A percentile compares a stretch with the other conserved stretches of the same genome.
These are phyloP conservation scores for Aspergillaceae sp. DNA, from an alignment of 2,329 filamentous ascomycete genomes.

Conservation along the genomic window DNA sequence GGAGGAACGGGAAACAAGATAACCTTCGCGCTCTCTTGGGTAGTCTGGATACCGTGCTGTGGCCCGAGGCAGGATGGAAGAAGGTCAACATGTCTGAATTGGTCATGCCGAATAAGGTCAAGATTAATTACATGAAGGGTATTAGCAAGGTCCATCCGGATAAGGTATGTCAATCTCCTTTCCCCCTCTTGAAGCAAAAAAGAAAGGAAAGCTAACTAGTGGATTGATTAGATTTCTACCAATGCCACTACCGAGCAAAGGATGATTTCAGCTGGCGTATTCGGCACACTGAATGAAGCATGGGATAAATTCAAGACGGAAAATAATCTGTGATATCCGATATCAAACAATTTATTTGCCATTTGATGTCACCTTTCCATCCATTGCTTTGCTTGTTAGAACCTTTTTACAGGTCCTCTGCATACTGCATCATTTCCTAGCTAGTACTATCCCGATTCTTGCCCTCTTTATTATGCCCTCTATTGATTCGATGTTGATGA, in stretches of 20 bases:
- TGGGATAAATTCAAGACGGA: constrained; percentile 62
- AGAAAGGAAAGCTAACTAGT: constrained; percentile 2
- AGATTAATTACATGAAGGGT: constrained; percentile 97
- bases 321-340: constrained; percentile 43
- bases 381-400: not conserved
- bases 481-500: not conserved
- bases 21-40: constrained; percentile 82
- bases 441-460: too few species aligned
- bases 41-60: constrained; percentile 80
- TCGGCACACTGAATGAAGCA: constrained; percentile 57
- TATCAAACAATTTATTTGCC: not conserved
- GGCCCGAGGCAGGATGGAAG: constrained; percentile 91
- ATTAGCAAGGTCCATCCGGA: constrained; percentile 98
- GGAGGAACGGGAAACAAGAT: constrained; percentile 86
- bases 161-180: constrained; percentile 58
- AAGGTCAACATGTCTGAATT: constrained; percentile 91
- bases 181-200: not conserved
- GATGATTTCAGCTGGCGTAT: constrained; percentile 59
- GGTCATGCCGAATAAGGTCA: constrained; percentile 88
- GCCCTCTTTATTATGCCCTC: not conserved
- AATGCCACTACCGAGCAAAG: constrained; percentile 57
- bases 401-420: not conserved
- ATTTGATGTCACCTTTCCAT: not conserved
- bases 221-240: constrained; percentile 46
- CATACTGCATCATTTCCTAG: too few species aligned